These are phyloP conservation scores for Colletotrichum orchidophilum DNA, from an alignment of 2,329 filamentous ascomycete genomes.

Conservation along the genomic window DNA sequence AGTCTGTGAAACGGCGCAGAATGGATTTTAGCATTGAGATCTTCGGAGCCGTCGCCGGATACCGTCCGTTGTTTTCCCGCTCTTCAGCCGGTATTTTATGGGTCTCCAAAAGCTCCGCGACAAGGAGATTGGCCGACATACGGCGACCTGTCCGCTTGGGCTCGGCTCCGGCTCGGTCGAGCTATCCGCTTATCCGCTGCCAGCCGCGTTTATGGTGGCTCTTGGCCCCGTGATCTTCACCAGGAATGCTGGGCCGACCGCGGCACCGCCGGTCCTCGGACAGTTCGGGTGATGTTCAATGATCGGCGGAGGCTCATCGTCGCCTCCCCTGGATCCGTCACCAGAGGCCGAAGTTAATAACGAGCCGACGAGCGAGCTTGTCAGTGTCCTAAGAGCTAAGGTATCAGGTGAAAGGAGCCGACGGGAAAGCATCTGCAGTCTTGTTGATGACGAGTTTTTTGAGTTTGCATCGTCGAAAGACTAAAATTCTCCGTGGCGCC, in stretches of 20 bases:
- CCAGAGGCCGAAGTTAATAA: constrained; percentile 15
- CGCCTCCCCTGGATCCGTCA: constrained; percentile 13
- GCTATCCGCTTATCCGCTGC: neutral
- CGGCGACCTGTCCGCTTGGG: neutral
- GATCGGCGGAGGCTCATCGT: constrained; percentile 11
- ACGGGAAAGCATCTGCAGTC: neutral
- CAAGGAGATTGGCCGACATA: constrained; percentile 11
- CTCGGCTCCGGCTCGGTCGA: constrained; percentile 17
- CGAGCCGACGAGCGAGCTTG: constrained; percentile 2
- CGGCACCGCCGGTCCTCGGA: neutral
- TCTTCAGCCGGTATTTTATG: constrained; percentile 18
- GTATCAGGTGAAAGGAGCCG: constrained; percentile 21
- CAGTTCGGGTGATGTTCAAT: neutral
- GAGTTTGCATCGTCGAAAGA: constrained; percentile 22
- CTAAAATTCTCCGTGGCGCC: constrained; percentile 19
- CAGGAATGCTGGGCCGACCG: neutral
- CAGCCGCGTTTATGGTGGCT: neutral
- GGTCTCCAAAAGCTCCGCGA: neutral
- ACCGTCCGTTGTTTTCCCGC: constrained; percentile 5
- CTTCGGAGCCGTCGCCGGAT: neutral
- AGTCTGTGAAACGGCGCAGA: neutral
- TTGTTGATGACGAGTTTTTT: constrained; percentile 24
- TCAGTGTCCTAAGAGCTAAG: constrained; percentile 20
- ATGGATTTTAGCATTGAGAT: neutral
- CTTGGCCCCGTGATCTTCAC: neutral